Base-by-base conservation (phyloP, 192 early-diverging fungal species). In the Spinellus fusiger region DNA sequence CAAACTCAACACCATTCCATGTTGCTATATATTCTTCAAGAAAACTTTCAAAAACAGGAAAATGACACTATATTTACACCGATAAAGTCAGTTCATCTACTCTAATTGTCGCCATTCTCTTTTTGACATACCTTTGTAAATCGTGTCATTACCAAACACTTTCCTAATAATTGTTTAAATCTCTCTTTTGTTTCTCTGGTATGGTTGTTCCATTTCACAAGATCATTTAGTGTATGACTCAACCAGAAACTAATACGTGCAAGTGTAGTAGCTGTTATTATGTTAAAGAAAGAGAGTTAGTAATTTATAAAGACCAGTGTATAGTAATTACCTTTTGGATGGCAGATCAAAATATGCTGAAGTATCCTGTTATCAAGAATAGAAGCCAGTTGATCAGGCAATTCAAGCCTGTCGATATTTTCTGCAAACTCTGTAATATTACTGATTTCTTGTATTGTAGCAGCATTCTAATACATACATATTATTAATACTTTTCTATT, bases 41-140 rank as follows among this genome's bases (percentile, higher is more conserved):
- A 60, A 82, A 82, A 12, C 48, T 54, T n/a, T 82, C 70, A 40
- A 82, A 65, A 5, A 77, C 71, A 6, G 80, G 77, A 20, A 82
- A 54, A 12, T 77, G 44, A 31, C 77, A 70, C 77, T 79, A 61
- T 9, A 27, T 37, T n/a, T n/a, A 12, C 40, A 10, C 1, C 3
- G 10, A 6, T 3, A 56, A 8, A n/a, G 22, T 2, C 31, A 13
- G 12, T 34, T 66, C 16, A 40, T 18, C 31, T 0, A 52, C 15
- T 0, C 7, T 46, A 13, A 2, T n/a, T 15, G 12, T 33, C 25
- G 29, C 27, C 40, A 18, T 13, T 32, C 28, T 7, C 33, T 25
- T 46, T 7, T 25, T 5, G 29, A 32, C 9, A 20, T 76, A 76
- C 79, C 73, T 78, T 81, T 23, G 72, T 64, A 54, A 77, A 75